A percentile compares a stretch with the other conserved stretches of the same genome.
Conservation (phyloP, 2,329 filamentous ascomycete species). For the Aspergillus ochraceoroseus region DNA sequence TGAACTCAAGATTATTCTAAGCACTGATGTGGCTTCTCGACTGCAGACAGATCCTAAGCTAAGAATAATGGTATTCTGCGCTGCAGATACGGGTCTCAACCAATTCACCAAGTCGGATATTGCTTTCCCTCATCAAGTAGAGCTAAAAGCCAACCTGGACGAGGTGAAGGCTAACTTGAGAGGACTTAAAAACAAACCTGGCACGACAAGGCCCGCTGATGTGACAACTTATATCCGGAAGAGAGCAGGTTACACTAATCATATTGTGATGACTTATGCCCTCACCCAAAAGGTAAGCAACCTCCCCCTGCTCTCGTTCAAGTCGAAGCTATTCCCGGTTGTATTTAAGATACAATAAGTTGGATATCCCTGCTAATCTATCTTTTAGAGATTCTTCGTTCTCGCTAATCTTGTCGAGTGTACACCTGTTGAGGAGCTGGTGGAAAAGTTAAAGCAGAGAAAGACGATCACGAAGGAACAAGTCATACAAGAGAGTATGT, state of each 20-base stretch:
- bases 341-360: no score
- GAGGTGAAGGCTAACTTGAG: slow-evolving; percentile 91
- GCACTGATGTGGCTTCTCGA: slow-evolving; percentile 50
- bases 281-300: slow-evolving; percentile 72
- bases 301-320: slow-evolving; percentile 6
- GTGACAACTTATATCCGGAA: slow-evolving; percentile 72
- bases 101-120: slow-evolving; percentile 63
- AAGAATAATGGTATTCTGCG: slow-evolving; percentile 79
- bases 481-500: slow-evolving; percentile 74
- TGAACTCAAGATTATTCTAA: slow-evolving; percentile 56
- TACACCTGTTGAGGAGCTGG: slow-evolving; percentile 66
- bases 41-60: slow-evolving; percentile 59
- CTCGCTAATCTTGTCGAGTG: slow-evolving; percentile 70
- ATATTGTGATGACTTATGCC: slow-evolving; percentile 82
- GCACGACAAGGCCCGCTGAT: slow-evolving; percentile 88
- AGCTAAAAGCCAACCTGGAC: slow-evolving; percentile 81
- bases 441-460: slow-evolving; percentile 59
- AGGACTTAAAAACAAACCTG: slow-evolving; percentile 91
- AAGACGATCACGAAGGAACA: slow-evolving; percentile 72
- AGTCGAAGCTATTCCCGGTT: no score
- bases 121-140: slow-evolving; percentile 84
- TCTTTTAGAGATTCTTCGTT: slow-evolving; percentile 63
- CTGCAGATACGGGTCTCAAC: slow-evolving; percentile 56
- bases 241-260: slow-evolving; percentile 65
- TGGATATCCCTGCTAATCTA: neutral